These are phyloP conservation scores for Basidioascus undulatus DNA, from an alignment of 768 basidiomycete species.

Conservation along the genomic window DNA sequence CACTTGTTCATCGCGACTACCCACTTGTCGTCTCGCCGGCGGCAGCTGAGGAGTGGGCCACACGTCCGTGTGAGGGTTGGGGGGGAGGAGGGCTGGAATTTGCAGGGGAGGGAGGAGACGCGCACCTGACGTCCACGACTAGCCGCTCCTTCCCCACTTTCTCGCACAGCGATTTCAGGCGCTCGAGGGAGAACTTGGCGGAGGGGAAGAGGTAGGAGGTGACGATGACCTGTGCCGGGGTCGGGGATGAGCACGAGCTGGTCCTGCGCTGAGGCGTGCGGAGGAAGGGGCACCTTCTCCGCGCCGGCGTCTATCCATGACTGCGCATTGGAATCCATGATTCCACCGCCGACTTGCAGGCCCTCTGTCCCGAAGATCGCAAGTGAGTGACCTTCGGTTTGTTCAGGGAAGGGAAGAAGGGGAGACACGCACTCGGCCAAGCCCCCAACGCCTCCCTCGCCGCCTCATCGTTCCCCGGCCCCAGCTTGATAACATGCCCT, in stretches of 20 bases:
- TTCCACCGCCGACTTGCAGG: slow-evolving; percentile 83
- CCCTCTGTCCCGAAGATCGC: slow-evolving; percentile 24
- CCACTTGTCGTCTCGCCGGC: slow-evolving; percentile 52
- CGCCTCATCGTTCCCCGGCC: slow-evolving; percentile 68
- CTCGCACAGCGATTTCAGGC: slow-evolving; percentile 36
- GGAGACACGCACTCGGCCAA: slow-evolving; percentile 45
- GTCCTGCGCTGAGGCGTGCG: not conserved
- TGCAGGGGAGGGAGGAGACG: not conserved
- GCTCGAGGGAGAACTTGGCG: slow-evolving; percentile 49
- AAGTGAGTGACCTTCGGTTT: not conserved
- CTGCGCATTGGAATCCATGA: slow-evolving; percentile 50
- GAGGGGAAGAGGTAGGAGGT: slow-evolving; percentile 83
- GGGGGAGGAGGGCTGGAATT: no score
- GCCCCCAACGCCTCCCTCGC: slow-evolving; percentile 55
- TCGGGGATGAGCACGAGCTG: not conserved
- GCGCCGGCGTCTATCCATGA: slow-evolving; percentile 76
- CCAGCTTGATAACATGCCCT: slow-evolving; percentile 91
- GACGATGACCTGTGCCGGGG: slow-evolving; percentile 54
- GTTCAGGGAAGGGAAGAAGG: not conserved
- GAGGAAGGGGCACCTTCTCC: slow-evolving; percentile 38
- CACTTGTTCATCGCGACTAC: slow-evolving; percentile 96
- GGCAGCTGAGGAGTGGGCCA: no score
- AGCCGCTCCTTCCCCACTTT: slow-evolving; percentile 59
- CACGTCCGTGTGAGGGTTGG: no score
- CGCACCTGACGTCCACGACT: slow-evolving; percentile 82